phyloP scores from a whole-genome alignment of 441 rosid species.

The Pelargonium citronellum region DNA sequence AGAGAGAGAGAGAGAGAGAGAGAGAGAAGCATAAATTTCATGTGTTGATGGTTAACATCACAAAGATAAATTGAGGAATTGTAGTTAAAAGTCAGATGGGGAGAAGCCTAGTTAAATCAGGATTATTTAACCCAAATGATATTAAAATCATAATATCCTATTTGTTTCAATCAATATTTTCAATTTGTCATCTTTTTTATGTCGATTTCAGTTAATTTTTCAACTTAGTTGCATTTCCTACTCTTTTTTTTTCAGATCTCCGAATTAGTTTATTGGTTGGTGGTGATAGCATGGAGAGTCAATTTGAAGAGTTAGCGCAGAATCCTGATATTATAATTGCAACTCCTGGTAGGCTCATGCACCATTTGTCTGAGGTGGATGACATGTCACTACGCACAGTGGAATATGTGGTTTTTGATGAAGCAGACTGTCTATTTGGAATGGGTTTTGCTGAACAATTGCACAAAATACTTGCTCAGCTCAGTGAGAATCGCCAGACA shows the following conservation, averaged over 20 bases:
- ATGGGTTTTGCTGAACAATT: constrained; percentile 90
- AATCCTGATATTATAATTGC: constrained; percentile 89
- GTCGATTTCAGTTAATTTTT: background rate
- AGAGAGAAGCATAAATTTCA: no score
- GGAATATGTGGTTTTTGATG: constrained; percentile 94
- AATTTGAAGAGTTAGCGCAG: constrained; percentile 85
- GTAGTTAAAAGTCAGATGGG: no score
- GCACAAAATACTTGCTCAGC: constrained; percentile 66
- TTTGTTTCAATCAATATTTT: no score
- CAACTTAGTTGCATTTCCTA: background rate
- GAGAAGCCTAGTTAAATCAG: no score
- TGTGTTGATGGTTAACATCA: no score
- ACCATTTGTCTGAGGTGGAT: constrained; percentile 83
- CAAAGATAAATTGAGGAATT: no score
- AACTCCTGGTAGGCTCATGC: constrained; percentile 95
- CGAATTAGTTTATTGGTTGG: constrained; percentile 79
- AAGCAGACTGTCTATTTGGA: constrained; percentile 84
- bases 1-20: no score
- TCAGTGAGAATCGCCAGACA: constrained; percentile 86
- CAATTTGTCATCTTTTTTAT: background rate
- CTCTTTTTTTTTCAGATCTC: constrained; percentile 45
- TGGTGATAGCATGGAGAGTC: constrained; percentile 89
- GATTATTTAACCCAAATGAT: no score
- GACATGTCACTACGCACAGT: constrained; percentile 76
- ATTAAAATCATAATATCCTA: no score